These are phyloP conservation scores for Hepatocystis sp. DNA, from an alignment of 169 alveolate genomes.

Conservation along the genomic window DNA sequence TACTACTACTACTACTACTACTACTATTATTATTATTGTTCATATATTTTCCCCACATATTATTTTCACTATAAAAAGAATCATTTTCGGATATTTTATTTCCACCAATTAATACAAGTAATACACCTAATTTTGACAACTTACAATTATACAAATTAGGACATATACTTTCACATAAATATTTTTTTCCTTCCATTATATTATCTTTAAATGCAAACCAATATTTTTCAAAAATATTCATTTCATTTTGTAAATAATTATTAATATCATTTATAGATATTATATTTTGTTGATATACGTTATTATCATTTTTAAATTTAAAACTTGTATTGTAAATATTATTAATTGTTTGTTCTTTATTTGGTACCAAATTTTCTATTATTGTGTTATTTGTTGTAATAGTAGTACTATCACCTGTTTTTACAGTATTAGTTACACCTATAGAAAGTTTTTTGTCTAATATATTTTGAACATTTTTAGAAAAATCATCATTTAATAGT, in stretches of 20 bases:
- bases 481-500: slow-evolving; percentile 28
- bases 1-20: no score
- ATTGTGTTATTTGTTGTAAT: slow-evolving; percentile 46
- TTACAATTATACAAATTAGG: slow-evolving; percentile 71
- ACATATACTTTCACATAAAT: slow-evolving; percentile 63
- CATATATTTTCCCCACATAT: slow-evolving; percentile 59
- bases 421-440: slow-evolving; percentile 3
- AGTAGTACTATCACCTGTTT: slow-evolving; percentile 16
- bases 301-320: no score
- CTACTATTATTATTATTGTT: background rate
- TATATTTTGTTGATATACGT: no score
- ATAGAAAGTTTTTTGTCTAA: slow-evolving; percentile 12
- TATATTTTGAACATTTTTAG: slow-evolving; percentile 65
- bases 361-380: no score
- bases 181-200: slow-evolving; percentile 59
- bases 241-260: no score
- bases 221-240: slow-evolving; percentile 41
- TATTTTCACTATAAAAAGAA: slow-evolving; percentile 53
- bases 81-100: slow-evolving; percentile 43
- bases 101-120: slow-evolving; percentile 65
- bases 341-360: no score
- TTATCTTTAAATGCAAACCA: slow-evolving; percentile 45
- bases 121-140: slow-evolving; percentile 29
- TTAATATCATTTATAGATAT: no score
- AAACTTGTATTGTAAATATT: no score